Evolutionary conservation across 495 filamentous ascomycete species (phyloP), one percentile per base, ranked within the genome.

Genomic region (Elasticomyces elasticus): DNA sequence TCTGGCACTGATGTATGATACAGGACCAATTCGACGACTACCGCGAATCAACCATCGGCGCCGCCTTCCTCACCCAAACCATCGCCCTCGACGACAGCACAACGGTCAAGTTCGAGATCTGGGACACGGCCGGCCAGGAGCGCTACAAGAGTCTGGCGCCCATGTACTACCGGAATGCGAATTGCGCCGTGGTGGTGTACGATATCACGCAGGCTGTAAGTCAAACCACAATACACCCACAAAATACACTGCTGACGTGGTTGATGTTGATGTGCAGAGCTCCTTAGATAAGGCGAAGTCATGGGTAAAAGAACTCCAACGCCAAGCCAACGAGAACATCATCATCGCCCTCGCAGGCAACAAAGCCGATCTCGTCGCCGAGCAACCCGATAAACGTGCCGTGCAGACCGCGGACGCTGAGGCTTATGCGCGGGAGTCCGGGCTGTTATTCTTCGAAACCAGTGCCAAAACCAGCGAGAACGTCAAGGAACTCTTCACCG

Each of bases 21-120:
- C 44, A 95, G 91, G 92, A 98, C 69, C 92, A 98, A 92, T 98
- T 98, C 72, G 92, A 98, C 75, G 92, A 94, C 68, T 98, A 96
- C 75, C 81, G 92, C 71, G 92, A 98, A 79, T 95, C 89, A 37
- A 98, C 92, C 41, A 98, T 98, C 75, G 92, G 92, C 72, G 92
- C 92, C 56, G 92, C 92, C 59, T 98, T 98, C 81, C 78, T 98
- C 60, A 98, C 92, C 65, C 92, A 98, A 72, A 97, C 92, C 47
- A 97, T 97, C 66, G 86, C 91, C 54, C 81, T 97, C 66, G 92
- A 96, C 71, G 92, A 97, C 66, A 88, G 79, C 67, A 96, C 92
- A 56, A 98, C 92, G 38, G 91, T 98, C 69, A 98, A 98, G 74
- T 98, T 98, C 66, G 92, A 98, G 74, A 98, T 98, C 66, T 98